A percentile compares a stretch with the other conserved stretches of the same genome.
phyloP scores from a whole-genome alignment of 163 green algal species.

The Scenedesmus sp. region DNA sequence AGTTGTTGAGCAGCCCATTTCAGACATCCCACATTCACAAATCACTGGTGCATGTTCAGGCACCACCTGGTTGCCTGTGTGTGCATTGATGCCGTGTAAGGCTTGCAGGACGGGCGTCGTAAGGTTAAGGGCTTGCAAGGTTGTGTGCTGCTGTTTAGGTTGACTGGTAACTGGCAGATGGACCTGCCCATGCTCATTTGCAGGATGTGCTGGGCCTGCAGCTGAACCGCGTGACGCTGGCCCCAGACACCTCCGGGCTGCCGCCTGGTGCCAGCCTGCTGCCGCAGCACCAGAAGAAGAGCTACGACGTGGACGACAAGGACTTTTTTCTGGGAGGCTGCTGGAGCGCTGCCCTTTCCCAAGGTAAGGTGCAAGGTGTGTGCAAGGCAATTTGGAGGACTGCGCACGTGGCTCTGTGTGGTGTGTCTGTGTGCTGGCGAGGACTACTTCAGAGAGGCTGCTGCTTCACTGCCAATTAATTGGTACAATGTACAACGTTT shows the following conservation, averaged over 20 bases:
- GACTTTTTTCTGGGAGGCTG: slow-evolving; percentile 90
- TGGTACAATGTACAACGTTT: too few species aligned
- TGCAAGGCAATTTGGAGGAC: too few species aligned
- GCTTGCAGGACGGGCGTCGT: too few species aligned
- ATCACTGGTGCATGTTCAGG: too few species aligned
- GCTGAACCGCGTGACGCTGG: slow-evolving; percentile 91
- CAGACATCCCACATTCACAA: background rate
- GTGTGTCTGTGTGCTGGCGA: slow-evolving; percentile 69
- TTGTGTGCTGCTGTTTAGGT: too few species aligned
- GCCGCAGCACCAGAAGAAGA: slow-evolving; percentile 38
- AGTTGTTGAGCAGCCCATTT: background rate
- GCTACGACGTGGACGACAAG: slow-evolving; percentile 89
- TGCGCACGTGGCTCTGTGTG: too few species aligned
- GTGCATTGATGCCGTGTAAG: too few species aligned
- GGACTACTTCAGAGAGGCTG: slow-evolving; percentile 86
- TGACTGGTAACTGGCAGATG: too few species aligned
- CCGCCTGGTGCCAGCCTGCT: slow-evolving; percentile 45
- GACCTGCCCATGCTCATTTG: too few species aligned
- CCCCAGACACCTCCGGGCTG: slow-evolving; percentile 27
- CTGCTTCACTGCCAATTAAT: background rate
- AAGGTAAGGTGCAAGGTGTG: too few species aligned
- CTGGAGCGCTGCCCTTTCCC: slow-evolving; percentile 53
- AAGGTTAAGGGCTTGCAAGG: too few species aligned
- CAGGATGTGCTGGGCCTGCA: slow-evolving; percentile 94
- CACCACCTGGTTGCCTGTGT: too few species aligned